Base-by-base conservation (phyloP, 2,329 filamentous ascomycete genomes). In the Colletotrichum cordylinicola region DNA sequence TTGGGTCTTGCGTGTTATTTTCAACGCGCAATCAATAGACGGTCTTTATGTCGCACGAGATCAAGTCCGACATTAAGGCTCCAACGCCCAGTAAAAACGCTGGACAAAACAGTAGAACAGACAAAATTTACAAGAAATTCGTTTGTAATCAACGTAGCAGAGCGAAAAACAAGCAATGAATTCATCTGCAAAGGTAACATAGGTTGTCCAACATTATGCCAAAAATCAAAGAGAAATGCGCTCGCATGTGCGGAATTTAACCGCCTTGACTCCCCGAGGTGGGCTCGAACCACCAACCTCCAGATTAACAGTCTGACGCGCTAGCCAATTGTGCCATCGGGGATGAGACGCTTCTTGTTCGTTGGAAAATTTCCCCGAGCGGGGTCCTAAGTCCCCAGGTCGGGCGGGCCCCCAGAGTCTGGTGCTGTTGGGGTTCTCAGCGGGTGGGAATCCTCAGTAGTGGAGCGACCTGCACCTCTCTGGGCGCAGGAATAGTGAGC, bases 301-400 rank as follows among this genome's bases (percentile, higher is more conserved):
- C 74, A 76, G 74, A 76, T 76, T 76, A 76, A 76, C 74, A 76
- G 70, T 76, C 74, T 76, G 74, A 76, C 74, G 74, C 74, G 74
- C 74, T 76, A 74, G 74, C 70, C 70, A 76, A 74, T 76, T 76
- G 70, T 74, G 74, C 74, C 74, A 76, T 74, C 73, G 73, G 73
- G 73, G 73, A 75, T 73, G 72, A 75, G 69, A 35, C 43, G 33
- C 70, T 61, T 39, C 6, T 35, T 62, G 12, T 0, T 61, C 29
- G 1, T 4, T 60, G 15, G 1, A 1, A 0, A 0, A 0, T 0
- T 0, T 0, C 1, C 1, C 4, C 15, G 13, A 8, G 7, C 27
- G 4, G 4, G 7, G 0, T 8, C 1, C 10, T 67, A 75, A 64
- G 2, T 12, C 3, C 1, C 10, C 64, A 75, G 56, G 2, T 12